phyloP scores from a whole-genome alignment of 2,329 filamentous ascomycete genomes.

The Talaromyces rugulosus region DNA sequence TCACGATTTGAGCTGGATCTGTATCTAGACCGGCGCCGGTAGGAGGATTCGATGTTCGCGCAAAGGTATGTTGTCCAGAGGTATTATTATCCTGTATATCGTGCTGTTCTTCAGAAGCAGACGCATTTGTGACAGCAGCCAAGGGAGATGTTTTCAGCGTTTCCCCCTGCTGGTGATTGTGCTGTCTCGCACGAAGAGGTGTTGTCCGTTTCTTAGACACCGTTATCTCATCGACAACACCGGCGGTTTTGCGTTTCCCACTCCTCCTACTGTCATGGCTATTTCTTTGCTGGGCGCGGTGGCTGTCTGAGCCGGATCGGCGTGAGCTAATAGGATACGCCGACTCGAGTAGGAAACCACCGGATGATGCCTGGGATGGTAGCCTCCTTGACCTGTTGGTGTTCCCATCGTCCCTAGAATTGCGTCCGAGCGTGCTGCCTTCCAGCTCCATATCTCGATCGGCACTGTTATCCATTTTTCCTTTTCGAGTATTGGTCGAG shows the following conservation, averaged over 20 bases:
- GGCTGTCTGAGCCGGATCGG: constrained; percentile 20
- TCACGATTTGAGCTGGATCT: constrained; percentile 85
- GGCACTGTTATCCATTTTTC: constrained; percentile 24
- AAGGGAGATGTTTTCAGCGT: constrained; percentile 28
- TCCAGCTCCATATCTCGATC: constrained; percentile 29
- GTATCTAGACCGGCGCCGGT: constrained; percentile 53
- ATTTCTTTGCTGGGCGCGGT: constrained; percentile 22
- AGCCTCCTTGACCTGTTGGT: constrained; percentile 15
- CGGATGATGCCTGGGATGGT: constrained; percentile 14
- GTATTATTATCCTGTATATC: constrained; percentile 6
- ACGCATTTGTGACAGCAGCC: constrained; percentile 22
- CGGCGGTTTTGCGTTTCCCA: constrained; percentile 37
- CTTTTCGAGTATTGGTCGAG: not conserved
- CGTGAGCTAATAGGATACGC: constrained; percentile 27
- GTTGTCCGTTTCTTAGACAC: constrained; percentile 33
- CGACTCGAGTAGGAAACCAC: constrained; percentile 46
- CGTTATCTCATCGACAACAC: constrained; percentile 24
- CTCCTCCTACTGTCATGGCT: constrained; percentile 16
- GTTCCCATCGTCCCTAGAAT: constrained; percentile 30
- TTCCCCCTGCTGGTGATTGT: constrained; percentile 22
- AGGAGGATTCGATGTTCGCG: constrained; percentile 12
- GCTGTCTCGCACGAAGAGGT: constrained; percentile 26
- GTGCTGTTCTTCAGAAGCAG: constrained; percentile 14
- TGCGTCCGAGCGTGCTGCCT: constrained; percentile 33
- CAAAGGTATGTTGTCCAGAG: constrained; percentile 4